Base-by-base conservation (phyloP, 129 eudicot genomes). In the Chrysanthemum seticuspe region DNA sequence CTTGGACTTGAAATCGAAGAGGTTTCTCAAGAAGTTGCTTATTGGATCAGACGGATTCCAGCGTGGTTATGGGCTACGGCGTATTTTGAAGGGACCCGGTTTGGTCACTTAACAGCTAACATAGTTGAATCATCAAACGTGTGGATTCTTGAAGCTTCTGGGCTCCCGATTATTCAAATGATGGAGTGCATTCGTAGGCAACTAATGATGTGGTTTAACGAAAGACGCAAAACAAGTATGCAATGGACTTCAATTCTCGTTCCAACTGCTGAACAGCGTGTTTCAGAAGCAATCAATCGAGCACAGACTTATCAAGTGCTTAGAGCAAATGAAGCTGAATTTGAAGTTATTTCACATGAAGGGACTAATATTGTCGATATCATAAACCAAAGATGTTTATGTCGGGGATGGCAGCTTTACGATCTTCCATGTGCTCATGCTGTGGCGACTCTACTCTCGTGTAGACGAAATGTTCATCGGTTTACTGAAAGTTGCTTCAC, bases 151-250 rank as follows among this genome's bases (percentile, higher is more conserved):
- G 97, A 91, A 73, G 95, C 95, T 18, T 91, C 95, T 5, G 89
- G 87, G 18, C 88, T 91, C 48, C 97, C 97, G 0, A 85, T 91
- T 2, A 78, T 91, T 9, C 97, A n/a, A 73, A 91, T 87, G 97
- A 87, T 90, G 94, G 97, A 91, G 63, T 75, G 80, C 18, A 87
- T 91, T 5, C 87, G 97, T 0, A 54, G 95, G 19, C 89, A 87
- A 44, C 50, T 91, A 19, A 91, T 87, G 95, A 83, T 87, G 71
- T 91, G 97, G 97, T 91, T 91, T 50, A 91, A 91, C 21, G 91
- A 87, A 49, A 67, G 97, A 13, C 86, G 97, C 0, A 91, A 91
- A 55, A 62, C 81, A 4, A 91, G 97, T 60, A 82, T 82, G 95
- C 87, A 79, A 59, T 87, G 97, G 95, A 77, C 95, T 15, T 87